phyloP scores from a whole-genome alignment of 2,329 filamentous ascomycete species.

The Knoxdaviesia capensis region DNA sequence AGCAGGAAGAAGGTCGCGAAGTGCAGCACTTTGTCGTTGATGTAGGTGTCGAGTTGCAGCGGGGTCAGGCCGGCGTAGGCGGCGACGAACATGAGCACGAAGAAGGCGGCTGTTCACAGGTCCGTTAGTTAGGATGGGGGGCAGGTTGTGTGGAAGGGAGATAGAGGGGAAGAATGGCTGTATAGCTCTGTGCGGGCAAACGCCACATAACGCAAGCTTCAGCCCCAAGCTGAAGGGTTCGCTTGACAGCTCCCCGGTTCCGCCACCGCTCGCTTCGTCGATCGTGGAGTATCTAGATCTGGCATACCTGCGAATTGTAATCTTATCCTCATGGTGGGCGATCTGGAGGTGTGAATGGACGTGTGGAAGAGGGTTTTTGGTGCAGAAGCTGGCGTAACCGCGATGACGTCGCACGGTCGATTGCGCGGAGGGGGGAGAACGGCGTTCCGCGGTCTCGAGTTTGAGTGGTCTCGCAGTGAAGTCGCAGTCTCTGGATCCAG shows the following conservation, averaged over 20 bases:
- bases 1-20: constrained; percentile 76
- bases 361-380: no score
- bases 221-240: neutral
- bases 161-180: neutral
- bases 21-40: constrained; percentile 86
- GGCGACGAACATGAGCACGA: constrained; percentile 50
- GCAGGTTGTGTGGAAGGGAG: neutral
- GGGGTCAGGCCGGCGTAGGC: constrained; percentile 64
- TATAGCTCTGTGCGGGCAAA: neutral
- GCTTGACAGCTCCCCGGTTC: no score
- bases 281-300: neutral
- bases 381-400: no score
- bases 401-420: no score
- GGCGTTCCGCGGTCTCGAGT: no score
- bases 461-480: no score
- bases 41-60: constrained; percentile 29
- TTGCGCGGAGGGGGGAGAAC: no score
- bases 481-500: no score
- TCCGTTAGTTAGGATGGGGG: neutral
- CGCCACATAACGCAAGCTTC: neutral
- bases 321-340: constrained; percentile 54
- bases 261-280: no score
- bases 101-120: constrained; percentile 36
- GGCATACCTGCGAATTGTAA: constrained; percentile 67
- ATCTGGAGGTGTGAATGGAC: neutral